A percentile compares a stretch with the other conserved stretches of the same genome.
phyloP scores from a whole-genome alignment of 2,329 filamentous ascomycete genomes.

The Graphilbum ipis-grandicollis region DNA sequence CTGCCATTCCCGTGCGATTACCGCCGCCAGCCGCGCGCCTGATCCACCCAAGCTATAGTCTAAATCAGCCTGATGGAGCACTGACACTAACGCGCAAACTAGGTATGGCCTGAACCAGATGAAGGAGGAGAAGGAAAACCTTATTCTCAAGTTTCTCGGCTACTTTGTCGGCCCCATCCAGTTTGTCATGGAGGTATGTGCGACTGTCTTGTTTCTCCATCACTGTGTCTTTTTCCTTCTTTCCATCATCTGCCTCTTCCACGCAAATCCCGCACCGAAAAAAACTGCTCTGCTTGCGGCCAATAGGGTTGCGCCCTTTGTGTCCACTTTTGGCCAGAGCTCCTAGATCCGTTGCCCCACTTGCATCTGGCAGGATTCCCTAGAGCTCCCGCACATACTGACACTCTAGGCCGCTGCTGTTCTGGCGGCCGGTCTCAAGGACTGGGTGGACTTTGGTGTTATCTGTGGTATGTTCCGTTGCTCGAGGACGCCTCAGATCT shows the following conservation, averaged over 20 bases:
- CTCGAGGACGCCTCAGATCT: too few relatives aligned
- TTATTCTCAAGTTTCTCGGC: slow-evolving; percentile 63
- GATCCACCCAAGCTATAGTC: neutral
- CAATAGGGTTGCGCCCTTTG: too few relatives aligned
- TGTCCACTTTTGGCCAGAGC: too few relatives aligned
- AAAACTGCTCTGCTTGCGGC: neutral
- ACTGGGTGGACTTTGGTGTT: slow-evolving; percentile 89
- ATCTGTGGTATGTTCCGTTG: slow-evolving; percentile 57
- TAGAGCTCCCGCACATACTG: neutral
- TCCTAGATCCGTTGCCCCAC: too few relatives aligned
- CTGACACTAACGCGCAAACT: neutral
- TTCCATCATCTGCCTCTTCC: neutral
- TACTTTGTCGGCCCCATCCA: slow-evolving; percentile 85
- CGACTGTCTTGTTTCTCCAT: too few relatives aligned
- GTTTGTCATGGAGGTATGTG: slow-evolving; percentile 79
- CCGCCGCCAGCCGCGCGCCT: too few relatives aligned
- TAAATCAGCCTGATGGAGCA: neutral
- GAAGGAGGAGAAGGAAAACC: slow-evolving; percentile 74
- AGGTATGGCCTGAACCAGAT: slow-evolving; percentile 63
- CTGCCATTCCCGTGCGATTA: too few relatives aligned
- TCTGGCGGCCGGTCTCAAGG: slow-evolving; percentile 65
- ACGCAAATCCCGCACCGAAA: neutral
- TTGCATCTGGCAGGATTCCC: neutral
- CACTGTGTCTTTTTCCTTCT: slow-evolving; percentile 1
- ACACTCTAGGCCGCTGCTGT: slow-evolving; percentile 46